Conservation (phyloP, 2,329 filamentous ascomycete genomes). For the Leptosphaerulina australis region DNA sequence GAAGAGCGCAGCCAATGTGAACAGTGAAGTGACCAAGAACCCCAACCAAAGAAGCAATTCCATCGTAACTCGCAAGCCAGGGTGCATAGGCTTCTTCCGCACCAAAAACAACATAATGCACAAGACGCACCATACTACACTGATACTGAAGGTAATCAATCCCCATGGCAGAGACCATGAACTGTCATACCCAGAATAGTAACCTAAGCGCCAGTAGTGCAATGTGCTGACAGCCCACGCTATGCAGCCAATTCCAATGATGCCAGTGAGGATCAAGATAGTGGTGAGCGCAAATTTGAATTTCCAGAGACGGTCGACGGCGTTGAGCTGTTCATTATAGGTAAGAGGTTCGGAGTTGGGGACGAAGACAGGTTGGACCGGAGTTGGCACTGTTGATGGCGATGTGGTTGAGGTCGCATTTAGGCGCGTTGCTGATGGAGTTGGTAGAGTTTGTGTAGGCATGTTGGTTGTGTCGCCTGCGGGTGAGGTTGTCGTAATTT, state of each 20-base stretch:
- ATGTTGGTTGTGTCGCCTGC: conserved; percentile 9
- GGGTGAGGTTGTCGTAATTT: conserved; percentile 13
- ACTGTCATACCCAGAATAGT: conserved; percentile 23
- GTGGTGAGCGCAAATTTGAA: conserved; percentile 39
- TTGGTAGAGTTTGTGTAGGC: conserved; percentile 1
- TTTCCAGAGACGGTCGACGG: conserved; percentile 38
- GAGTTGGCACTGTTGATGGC: not conserved
- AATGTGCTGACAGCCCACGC: conserved; percentile 28
- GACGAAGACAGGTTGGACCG: conserved; percentile 1
- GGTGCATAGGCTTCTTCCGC: conserved; percentile 40
- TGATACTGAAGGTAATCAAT: conserved; percentile 40
- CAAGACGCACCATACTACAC: conserved; percentile 39
- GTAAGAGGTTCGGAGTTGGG: conserved; percentile 11
- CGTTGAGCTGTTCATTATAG: conserved; percentile 35
- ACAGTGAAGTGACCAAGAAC: conserved; percentile 36
- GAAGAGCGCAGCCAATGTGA: conserved; percentile 27
- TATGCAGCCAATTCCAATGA: conserved; percentile 43
- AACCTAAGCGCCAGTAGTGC: not conserved
- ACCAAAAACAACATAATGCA: conserved; percentile 37
- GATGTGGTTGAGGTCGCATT: not conserved
- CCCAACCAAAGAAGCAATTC: conserved; percentile 47
- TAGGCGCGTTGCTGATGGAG: not conserved
- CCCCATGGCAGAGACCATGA: conserved; percentile 26
- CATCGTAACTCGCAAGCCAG: conserved; percentile 42
- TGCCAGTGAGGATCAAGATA: conserved; percentile 29